Conservation (phyloP, 1,284 basidiomycete genomes). For the Phylloporus sp. region DNA sequence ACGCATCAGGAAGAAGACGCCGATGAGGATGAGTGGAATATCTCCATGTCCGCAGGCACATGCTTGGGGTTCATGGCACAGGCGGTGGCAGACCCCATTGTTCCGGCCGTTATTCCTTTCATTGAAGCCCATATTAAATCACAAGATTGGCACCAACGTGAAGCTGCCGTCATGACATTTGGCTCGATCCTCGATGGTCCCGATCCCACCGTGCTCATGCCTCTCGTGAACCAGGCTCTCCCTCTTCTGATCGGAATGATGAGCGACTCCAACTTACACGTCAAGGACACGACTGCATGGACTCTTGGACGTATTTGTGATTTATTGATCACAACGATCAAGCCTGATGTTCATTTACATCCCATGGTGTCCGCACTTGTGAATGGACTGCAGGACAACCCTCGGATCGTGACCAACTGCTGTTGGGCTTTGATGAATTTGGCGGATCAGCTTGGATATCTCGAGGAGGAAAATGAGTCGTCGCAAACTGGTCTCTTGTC, state of each 20-base stretch:
- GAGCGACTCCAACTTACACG: slow-evolving; percentile 82
- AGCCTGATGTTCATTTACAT: slow-evolving; percentile 88
- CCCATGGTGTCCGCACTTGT: slow-evolving; percentile 87
- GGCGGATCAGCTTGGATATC: slow-evolving; percentile 78
- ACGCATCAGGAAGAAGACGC: slow-evolving; percentile 96
- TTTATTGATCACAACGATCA: slow-evolving; percentile 85
- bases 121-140: slow-evolving; percentile 96
- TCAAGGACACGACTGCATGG: slow-evolving; percentile 98
- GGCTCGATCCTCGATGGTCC: slow-evolving; percentile 98
- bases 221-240: slow-evolving; percentile 93
- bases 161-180: slow-evolving; percentile 98
- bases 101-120: slow-evolving; percentile 94
- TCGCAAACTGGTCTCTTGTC: slow-evolving; percentile 70
- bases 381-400: slow-evolving; percentile 79
- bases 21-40: slow-evolving; percentile 99
- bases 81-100: slow-evolving; percentile 91
- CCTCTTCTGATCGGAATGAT: slow-evolving; percentile 97
- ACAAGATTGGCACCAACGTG: slow-evolving; percentile 92
- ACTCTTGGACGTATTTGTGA: slow-evolving; percentile 97
- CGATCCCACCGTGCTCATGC: slow-evolving; percentile 83
- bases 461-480: slow-evolving; percentile 58
- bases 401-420: slow-evolving; percentile 91
- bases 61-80: slow-evolving; percentile 90
- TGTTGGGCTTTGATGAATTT: slow-evolving; percentile 98
- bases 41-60: slow-evolving; percentile 97